phyloP scores from a whole-genome alignment of 2,329 filamentous ascomycete genomes.

The Scorias spongiosa region DNA sequence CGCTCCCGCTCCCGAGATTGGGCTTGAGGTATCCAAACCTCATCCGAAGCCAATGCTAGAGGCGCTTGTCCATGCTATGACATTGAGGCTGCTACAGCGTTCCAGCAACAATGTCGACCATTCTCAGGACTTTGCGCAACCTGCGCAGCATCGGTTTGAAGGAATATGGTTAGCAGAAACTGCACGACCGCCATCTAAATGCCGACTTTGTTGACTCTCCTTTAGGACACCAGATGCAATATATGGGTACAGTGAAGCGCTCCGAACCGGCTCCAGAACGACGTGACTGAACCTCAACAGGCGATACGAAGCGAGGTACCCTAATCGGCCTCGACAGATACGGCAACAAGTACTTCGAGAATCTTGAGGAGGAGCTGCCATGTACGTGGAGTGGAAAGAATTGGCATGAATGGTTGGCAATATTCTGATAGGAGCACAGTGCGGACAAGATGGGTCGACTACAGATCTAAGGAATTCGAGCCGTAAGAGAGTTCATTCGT shows the following conservation, averaged over 20 bases:
- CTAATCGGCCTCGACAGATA: slow-evolving; percentile 74
- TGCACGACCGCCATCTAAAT: not conserved
- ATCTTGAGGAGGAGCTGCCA: slow-evolving; percentile 75
- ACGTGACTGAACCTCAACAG: slow-evolving; percentile 32
- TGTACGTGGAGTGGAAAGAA: slow-evolving; percentile 38
- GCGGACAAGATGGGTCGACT: slow-evolving; percentile 94
- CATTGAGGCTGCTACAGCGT: not conserved
- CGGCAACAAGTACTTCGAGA: slow-evolving; percentile 98
- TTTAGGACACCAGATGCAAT: slow-evolving; percentile 59
- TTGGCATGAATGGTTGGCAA: not conserved
- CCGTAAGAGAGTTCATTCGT: slow-evolving; percentile 35
- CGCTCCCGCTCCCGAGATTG: not conserved
- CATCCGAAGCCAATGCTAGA: not conserved
- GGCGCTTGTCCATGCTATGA: not conserved
- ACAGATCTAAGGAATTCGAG: slow-evolving; percentile 74
- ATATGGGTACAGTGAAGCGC: slow-evolving; percentile 17
- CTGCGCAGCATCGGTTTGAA: slow-evolving; percentile 77
- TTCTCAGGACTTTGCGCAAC: slow-evolving; percentile 73
- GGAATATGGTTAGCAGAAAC: slow-evolving; percentile 35
- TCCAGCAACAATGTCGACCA: slow-evolving; percentile 63
- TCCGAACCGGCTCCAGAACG: not conserved
- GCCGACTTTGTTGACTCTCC: not conserved
- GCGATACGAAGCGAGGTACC: slow-evolving; percentile 89
- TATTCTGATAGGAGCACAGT: slow-evolving; percentile 36
- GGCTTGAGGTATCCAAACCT: not conserved